Evolutionary conservation across 78 protist species (phyloP).

Genomic region (Dictyostelium capitatum): DNA sequence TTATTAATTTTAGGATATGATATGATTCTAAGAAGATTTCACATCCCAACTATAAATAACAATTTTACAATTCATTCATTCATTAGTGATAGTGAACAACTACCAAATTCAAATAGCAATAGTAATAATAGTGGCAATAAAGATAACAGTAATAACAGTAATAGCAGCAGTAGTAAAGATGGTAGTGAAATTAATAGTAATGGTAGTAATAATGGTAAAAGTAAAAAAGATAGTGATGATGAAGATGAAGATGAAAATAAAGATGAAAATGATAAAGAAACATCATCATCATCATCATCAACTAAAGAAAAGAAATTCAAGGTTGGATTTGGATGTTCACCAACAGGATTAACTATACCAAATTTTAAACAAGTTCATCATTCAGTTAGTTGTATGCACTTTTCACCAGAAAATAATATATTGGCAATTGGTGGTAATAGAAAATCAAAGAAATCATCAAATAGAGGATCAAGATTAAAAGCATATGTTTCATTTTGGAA

Average conservation of each 20-base stretch:
- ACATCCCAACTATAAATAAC: constrained; percentile 19
- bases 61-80: constrained; percentile 55
- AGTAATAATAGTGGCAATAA: background rate
- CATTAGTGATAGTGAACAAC: constrained; percentile 4
- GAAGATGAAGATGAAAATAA: background rate
- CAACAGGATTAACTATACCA: constrained; percentile 17
- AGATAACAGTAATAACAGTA: background rate
- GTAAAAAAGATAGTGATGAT: background rate
- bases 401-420: constrained; percentile 24
- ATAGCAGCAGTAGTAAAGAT: too few species aligned
- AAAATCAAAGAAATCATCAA: constrained; percentile 28
- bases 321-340: constrained; percentile 18
- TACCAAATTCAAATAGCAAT: background rate
- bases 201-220: background rate
- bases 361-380: constrained; percentile 52
- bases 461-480: background rate
- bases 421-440: constrained; percentile 76
- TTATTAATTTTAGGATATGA: constrained; percentile 69
- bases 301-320: background rate
- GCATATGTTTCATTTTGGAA: constrained; percentile 76
- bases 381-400: constrained; percentile 66
- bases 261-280: background rate
- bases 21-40: constrained; percentile 69
- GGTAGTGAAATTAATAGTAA: background rate
- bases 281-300: background rate